Conservation (phyloP, 169 alveolate species). For the Plasmodium falciparum region DNA sequence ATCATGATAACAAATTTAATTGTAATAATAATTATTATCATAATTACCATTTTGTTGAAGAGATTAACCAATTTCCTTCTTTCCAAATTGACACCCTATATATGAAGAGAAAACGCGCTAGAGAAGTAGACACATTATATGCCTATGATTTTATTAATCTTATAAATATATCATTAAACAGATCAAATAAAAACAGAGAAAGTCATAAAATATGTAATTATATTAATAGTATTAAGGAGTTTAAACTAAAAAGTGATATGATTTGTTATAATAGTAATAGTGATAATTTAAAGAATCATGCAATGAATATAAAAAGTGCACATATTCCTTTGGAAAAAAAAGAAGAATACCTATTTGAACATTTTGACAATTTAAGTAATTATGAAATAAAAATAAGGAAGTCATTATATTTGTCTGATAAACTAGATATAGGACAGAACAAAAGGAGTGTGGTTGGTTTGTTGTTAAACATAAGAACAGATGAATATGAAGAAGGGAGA, state of each 20-base stretch:
- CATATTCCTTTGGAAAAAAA: background rate
- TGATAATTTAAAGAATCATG: background rate
- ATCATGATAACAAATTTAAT: too few species aligned
- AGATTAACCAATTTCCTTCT: background rate
- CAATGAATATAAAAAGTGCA: background rate
- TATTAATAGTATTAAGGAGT: constrained; percentile 54
- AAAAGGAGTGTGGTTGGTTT: constrained; percentile 67
- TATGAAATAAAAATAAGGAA: constrained; percentile 32
- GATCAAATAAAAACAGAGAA: constrained; percentile 3
- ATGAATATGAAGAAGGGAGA: constrained; percentile 86
- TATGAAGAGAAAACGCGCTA: constrained; percentile 65
- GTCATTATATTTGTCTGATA: constrained; percentile 31
- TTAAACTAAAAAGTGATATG: constrained; percentile 16
- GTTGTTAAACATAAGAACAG: constrained; percentile 53
- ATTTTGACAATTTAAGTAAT: constrained; percentile 31
- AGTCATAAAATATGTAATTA: constrained; percentile 10
- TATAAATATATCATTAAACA: constrained; percentile 39
- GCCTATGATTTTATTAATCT: constrained; percentile 70
- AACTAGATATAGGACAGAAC: constrained; percentile 48
- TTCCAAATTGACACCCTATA: constrained; percentile 44
- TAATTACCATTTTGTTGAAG: background rate
- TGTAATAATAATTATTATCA: too few species aligned
- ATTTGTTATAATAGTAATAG: background rate
- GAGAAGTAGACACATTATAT: constrained; percentile 66
- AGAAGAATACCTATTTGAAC: background rate